Evolutionary conservation across 2,329 filamentous ascomycete species (phyloP).

Genomic region (Kalmusia sp.): DNA sequence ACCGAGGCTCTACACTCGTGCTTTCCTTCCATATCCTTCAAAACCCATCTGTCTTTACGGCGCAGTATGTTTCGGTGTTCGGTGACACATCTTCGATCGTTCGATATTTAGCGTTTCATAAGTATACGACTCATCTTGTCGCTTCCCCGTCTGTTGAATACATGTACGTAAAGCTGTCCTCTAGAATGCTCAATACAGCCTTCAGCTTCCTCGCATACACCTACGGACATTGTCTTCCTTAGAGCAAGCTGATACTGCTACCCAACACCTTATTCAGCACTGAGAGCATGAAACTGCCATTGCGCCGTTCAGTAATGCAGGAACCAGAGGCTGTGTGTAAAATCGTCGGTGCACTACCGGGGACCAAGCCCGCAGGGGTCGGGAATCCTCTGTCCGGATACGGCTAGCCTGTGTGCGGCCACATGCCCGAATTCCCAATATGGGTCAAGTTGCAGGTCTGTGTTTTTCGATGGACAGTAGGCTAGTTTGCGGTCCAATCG

Average conservation of each 20-base stretch:
- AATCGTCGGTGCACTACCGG: conserved; percentile 5
- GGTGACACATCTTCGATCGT: not conserved
- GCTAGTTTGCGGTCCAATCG: not conserved
- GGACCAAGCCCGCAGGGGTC: conserved; percentile 6
- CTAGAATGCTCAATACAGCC: not conserved
- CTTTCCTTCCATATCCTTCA: not conserved
- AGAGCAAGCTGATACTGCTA: not conserved
- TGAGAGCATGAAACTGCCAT: not conserved
- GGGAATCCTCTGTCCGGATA: conserved; percentile 9
- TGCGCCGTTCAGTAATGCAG: conserved; percentile 4
- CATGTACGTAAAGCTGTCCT: conserved; percentile 3
- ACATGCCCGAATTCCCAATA: conserved; percentile 2
- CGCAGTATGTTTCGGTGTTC: not conserved
- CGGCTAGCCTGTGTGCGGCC: not conserved
- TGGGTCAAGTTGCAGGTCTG: not conserved
- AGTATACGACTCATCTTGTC: not conserved
- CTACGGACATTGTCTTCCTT: not conserved
- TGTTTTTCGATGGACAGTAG: not conserved
- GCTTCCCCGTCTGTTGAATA: not conserved
- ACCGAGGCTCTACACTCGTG: not conserved
- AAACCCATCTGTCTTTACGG: not conserved
- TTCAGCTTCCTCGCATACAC: not conserved
- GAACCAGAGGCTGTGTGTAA: conserved; percentile 5
- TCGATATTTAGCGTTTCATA: too few species aligned
- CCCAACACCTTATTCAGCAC: not conserved